Conservation (phyloP, 805 yeast genomes). For the Tetrapisispora namnaoensis region DNA sequence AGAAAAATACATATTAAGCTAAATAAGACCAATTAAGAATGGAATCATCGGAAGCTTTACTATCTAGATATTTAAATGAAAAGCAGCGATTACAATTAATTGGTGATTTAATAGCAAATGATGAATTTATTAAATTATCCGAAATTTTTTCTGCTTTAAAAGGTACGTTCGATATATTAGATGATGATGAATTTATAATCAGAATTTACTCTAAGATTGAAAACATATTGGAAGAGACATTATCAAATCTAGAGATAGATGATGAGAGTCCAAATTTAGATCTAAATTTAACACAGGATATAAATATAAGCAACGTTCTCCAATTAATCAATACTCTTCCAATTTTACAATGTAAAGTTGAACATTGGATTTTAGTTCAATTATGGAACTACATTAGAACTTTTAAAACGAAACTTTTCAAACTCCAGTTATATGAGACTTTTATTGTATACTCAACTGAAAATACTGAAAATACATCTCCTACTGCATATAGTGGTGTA, state of each 20-base stretch:
- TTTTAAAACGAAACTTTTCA: constrained; percentile 9
- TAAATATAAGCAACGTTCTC: constrained; percentile 1
- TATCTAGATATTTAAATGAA: background rate
- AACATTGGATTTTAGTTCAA: constrained; percentile 7
- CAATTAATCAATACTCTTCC: constrained; percentile 7
- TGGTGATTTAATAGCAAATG: constrained; percentile 1
- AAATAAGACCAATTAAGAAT: background rate
- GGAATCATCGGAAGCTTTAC: background rate
- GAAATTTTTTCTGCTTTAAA: constrained; percentile 1
- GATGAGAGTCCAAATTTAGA: background rate
- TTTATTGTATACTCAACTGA: constrained; percentile 4
- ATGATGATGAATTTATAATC: background rate
- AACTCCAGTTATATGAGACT: constrained; percentile 2
- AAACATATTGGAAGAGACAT: background rate
- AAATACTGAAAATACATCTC: background rate
- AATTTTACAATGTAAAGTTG: constrained; percentile 6
- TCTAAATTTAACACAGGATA: background rate
- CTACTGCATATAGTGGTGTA: background rate
- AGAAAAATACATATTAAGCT: too few relatives aligned
- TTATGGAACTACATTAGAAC: constrained; percentile 4
- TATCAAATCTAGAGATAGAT: background rate
- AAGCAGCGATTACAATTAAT: constrained; percentile 7
- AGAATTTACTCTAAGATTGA: background rate
- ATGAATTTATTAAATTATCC: background rate
- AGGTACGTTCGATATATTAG: background rate